Evolutionary conservation across 1,139 yeast species (phyloP), one percentile per base, ranked within the genome.

Genomic region (Sugiyamaella novakii): DNA sequence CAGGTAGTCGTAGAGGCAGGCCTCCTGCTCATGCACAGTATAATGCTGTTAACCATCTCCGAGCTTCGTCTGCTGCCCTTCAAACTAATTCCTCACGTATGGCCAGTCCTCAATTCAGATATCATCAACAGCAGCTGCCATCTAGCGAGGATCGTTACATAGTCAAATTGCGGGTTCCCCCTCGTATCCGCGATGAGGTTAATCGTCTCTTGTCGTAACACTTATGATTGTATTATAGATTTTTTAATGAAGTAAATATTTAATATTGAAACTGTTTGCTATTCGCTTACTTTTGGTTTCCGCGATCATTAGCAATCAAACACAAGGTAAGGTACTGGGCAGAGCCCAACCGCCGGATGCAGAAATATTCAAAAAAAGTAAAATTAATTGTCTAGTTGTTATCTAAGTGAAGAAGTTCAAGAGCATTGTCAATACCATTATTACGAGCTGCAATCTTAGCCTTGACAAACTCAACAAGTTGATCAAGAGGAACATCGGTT

Each of bases 401-500:
- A 38, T 31, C 28, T 37, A 59, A 14, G 25, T 58, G 21, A 14
- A 60, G 50, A 24, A 60, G 52, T 36, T 54, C 48, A 36, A 59
- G 54, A 10, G 57, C 53, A 37, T 58, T 58, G n/a, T 57, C 62
- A 31, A 60, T 43, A 4, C 61, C 61, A n/a, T 49, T 49, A 21
- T 49, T 43, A 39, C 52, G 55, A 25, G 51, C 52, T 4, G 68
- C 63, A 53, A 88, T 72, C 65, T 81, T 82, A 49, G 68, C 66
- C 60, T 78, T 70, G 40, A 89, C 85, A 48, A 71, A 73, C 1
- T 66, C 67, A 29, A 83, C 80, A 48, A 88, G 72, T 25, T 84
- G 77, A 2, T 74, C 80, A n/a, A 79, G 67, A 40, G 78, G 73
- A 39, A 92, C 77, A 49, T 87, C 73, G 57, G 83, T 92, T 54